Evolutionary conservation across 306 rosid species (phyloP), one percentile per base, ranked within the genome.

Genomic region (Pyrus communis): DNA sequence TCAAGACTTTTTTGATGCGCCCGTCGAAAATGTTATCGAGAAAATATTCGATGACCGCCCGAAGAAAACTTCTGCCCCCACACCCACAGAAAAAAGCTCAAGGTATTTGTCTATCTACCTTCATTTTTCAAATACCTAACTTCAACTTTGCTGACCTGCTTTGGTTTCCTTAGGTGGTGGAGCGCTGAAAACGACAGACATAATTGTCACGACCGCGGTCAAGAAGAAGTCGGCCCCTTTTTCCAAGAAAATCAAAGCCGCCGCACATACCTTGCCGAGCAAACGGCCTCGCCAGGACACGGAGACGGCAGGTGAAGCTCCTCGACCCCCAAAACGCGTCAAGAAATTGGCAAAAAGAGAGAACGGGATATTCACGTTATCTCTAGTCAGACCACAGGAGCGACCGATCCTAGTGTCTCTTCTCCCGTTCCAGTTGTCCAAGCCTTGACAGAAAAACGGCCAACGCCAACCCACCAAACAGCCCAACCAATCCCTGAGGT

Each of bases 161-260:
- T 25, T 25, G 25, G 25, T 25, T 25, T 25, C 25, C 25, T 25
- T 25, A 25, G 25, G 25, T 25, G 25, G 25, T 25, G 25, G 25
- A 25, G 25, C 25, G 25, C 1, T 25, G 25, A 25, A 25, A 25
- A 25, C 1, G 1, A 25, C 25, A 25, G 25, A 25, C 25, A 25
- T 25, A 1, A 25, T 25, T 25, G 25, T 25, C 25, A 1, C 0
- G 4, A 0, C 0, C 4, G 1, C 11, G 1, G 14, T 1, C 0
- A 43, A 11, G 14, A 11, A 43, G 0, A 43, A 1, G 11, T 13
- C 0, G 3, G 46, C 46, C 4, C 14, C 0, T 0, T 42, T 1
- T 0, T 1, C 3, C 0, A 43, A 11, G 1, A 43, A 11, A 11
- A 43, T 0, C 0, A 1, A 0, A 0, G 3, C 1, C 0, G 0